Evolutionary conservation across 305 asterid genomes (phyloP).

Genomic region (Fraxinus xanthoxyloides): DNA sequence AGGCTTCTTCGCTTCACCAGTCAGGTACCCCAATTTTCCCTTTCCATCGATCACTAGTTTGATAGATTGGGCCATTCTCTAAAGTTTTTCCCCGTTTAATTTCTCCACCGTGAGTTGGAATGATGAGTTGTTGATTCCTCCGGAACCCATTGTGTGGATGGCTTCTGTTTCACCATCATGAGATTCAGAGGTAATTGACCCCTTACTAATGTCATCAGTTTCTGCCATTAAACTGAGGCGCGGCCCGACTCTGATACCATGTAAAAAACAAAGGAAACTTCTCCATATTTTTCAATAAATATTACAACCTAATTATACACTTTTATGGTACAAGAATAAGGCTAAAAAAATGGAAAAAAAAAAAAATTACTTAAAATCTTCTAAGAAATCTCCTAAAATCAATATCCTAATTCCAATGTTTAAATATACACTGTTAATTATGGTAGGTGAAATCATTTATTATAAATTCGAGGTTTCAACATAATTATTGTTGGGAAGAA

Average conservation of each 20-base stretch:
- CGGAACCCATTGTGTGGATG: not conserved
- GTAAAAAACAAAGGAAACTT: not conserved
- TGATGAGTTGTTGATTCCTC: not conserved
- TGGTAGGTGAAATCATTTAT: not conserved
- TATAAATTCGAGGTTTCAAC: not conserved
- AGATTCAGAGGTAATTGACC: not conserved
- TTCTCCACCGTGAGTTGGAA: not conserved
- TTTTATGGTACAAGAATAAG: not conserved
- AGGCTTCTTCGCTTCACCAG: not conserved
- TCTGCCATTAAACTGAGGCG: not conserved
- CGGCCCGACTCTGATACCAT: not conserved
- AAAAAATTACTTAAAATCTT: not conserved
- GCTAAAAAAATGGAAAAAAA: not conserved
- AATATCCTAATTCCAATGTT: not conserved
- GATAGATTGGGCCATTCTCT: not conserved
- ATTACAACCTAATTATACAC: not conserved
- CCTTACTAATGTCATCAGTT: not conserved
- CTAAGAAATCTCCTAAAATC: not conserved
- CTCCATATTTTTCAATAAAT: too few relatives aligned
- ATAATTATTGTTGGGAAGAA: not conserved
- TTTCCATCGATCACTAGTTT: not conserved
- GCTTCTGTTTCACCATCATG: not conserved
- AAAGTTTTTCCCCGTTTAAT: not conserved
- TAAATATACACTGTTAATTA: not conserved
- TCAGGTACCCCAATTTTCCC: not conserved